Base-by-base conservation (phyloP, 345 rosid genomes). In the Eutrema yunnanense region DNA sequence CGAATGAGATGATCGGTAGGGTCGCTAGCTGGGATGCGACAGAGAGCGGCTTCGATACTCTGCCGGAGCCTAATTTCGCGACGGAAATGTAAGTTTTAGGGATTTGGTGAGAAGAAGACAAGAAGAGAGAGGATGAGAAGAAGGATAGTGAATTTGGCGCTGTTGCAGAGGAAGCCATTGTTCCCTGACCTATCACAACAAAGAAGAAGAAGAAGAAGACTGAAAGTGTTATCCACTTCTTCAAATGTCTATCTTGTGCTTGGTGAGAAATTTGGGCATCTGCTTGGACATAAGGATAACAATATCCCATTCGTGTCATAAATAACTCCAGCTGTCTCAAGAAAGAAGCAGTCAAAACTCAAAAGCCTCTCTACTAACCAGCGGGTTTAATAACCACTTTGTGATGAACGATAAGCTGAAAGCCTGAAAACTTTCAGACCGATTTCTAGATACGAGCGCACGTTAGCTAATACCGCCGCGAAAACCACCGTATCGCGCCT, bases 1-100 rank as follows among this genome's bases (percentile, higher is more conserved):
- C 59, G 88, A 95, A 95, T 67, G 91, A 84, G 37, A 89, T 75
- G 60, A 92, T 69, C 0, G 96, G 96, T 36, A 89, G 79, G 1
- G 92, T 81, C 29, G 96, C 83, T 60, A 79, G 76, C 80, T 87
- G 82, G 38, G 84, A 85, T 8, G 86, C 64, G 78, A 94, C 47
- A 11, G 84, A 65, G 65, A 89, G 78, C 1, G 85, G 73, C 14
- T 50, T 80, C 29, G 75, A n/a, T 2, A 42, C 51, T 54, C 43
- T 81, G 3, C 26, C 52, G 51, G 81, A 71, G 66, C 33, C 46
- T 50, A 59, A 59, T 47, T 78, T 78, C 30, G 74, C 9, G 9
- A 78, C 74, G 52, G 75, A 51, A 52, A 59, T 27, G 57, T 53
- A 38, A 22, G 43, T 60, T 76, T 68, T 74, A 9, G 76, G 80